Base-by-base conservation (phyloP, 257 asterid species). In the Solanum piurae region DNA sequence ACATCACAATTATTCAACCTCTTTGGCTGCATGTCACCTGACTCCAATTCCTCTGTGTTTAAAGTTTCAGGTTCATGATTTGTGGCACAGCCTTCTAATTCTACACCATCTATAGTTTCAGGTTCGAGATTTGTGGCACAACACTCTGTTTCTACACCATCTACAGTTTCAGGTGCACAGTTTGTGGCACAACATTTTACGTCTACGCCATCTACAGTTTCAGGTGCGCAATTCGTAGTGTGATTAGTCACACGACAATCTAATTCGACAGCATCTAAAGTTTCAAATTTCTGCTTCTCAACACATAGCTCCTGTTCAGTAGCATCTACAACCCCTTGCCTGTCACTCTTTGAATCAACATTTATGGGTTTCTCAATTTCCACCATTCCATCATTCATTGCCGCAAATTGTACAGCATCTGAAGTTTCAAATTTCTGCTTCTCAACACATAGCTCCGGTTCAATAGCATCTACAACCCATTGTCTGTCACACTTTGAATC, bases 401-500 rank as follows among this genome's bases (percentile, higher is more conserved):
- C 64, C 10, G 11, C 64, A 20, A 55, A 55, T 55, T 55, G 25
- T 55, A 55, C 64, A 55, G 25, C 64, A 66, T 87, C 91, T 85
- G 74, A 82, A 13, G 89, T 86, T 84, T 90, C 89, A 80, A 37
- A 10, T 18, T 86, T 90, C 2, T 88, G 92, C 71, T 87, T 90
- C 89, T 92, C 89, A 20, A 87, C 74, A 36, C 82, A 73, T 20
- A 10, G 46, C 42, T 73, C 29, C 12, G 86, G 62, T 87, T 89
- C 92, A 11, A 62, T 86, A 83, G 33, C 23, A 23, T 88, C 94
- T 76, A 44, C 91, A 20, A 88, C 14, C 72, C 60, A 71, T 84
- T 88, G 87, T 76, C 83, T 90, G 33, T 79, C 92, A 49, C 89
- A 87, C 86, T 93, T 87, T 46, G 89, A 87, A 87, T 86, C 95